These are phyloP conservation scores for Arbutus unedo DNA, from an alignment of 148 eudicot genomes.

Conservation along the genomic window DNA sequence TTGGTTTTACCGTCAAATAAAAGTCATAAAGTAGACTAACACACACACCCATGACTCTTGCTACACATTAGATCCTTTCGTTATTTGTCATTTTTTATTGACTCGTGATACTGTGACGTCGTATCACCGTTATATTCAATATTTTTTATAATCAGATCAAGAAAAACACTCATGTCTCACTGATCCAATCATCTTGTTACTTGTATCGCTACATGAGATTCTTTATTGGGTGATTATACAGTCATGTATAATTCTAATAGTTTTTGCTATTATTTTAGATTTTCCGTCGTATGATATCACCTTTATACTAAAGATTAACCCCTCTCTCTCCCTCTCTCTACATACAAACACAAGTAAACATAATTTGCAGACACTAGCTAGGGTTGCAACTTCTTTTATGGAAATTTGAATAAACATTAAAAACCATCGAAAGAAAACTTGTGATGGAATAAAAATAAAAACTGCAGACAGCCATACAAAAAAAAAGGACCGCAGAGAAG, in stretches of 20 bases:
- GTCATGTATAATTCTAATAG: no score
- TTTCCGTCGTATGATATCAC: neutral
- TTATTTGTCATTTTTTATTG: neutral
- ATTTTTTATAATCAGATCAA: neutral
- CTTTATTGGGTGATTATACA: no score
- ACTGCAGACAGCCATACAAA: neutral
- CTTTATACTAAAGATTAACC: neutral
- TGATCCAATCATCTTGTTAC: no score
- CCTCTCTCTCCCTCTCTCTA: neutral
- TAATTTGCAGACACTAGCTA: neutral
- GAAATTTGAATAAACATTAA: no score
- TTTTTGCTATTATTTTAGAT: no score
- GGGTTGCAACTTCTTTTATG: no score
- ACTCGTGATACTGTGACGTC: neutral
- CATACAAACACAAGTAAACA: neutral
- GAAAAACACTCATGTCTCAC: neutral
- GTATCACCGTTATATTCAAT: neutral
- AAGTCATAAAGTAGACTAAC: neutral
- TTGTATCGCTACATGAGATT: no score
- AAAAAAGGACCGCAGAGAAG: neutral
- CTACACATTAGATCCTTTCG: neutral
- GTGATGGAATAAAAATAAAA: neutral
- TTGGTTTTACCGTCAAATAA: neutral
- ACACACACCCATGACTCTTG: neutral
- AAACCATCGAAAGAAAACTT: neutral